Conservation (phyloP, 139 green algal genomes). For the Chlamydomonas schloesseri region DNA sequence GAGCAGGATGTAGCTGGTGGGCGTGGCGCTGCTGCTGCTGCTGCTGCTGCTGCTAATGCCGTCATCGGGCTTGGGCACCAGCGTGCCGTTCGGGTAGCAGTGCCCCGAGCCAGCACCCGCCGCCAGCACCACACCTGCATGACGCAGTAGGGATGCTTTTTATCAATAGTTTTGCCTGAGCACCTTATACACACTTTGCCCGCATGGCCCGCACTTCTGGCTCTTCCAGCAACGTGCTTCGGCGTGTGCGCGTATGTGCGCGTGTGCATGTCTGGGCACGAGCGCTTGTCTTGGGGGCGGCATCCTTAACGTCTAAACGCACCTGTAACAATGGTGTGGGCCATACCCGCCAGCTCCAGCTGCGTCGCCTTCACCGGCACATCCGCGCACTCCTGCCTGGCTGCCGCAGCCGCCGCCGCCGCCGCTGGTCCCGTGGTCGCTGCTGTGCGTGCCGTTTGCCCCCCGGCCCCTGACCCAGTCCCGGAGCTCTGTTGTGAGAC, state of each 20-base stretch:
- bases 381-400: slow-evolving; percentile 10
- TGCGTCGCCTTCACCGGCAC: slow-evolving; percentile 2
- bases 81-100: slow-evolving; percentile 29
- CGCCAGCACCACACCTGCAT: slow-evolving; percentile 22
- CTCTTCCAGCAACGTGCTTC: no score
- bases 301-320: background rate
- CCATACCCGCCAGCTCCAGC: slow-evolving; percentile 17
- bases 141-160: no score
- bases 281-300: no score
- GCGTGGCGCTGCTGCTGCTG: background rate
- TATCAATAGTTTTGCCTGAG: no score
- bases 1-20: slow-evolving; percentile 44
- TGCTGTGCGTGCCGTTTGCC: background rate
- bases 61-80: background rate
- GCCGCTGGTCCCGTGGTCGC: no score
- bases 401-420: background rate
- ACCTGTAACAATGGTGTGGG: slow-evolving; percentile 32
- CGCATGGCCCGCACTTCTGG: no score
- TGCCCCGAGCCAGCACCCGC: slow-evolving; percentile 9
- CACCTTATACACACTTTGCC: no score
- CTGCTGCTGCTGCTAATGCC: no score
- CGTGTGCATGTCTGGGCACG: no score
- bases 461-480: no score
- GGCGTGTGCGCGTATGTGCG: no score
- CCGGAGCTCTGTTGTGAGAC: no score